Evolutionary conservation across 495 filamentous ascomycete species (phyloP), one percentile per base, ranked within the genome.

Genomic region (Annulohypoxylon moriforme): DNA sequence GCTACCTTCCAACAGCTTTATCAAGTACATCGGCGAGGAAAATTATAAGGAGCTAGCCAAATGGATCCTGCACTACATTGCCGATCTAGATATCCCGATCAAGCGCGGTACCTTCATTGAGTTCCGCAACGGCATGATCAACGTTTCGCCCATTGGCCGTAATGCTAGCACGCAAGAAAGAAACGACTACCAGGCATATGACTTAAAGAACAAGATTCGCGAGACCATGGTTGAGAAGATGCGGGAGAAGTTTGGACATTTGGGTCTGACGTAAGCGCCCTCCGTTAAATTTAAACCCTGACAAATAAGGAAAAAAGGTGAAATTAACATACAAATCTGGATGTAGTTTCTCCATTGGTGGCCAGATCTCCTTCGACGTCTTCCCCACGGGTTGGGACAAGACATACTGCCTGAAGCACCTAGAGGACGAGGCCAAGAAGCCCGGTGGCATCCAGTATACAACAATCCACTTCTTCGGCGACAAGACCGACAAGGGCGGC

Each of bases 331-430:
- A 11, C 1, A 2, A 27, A 25, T 31, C 18, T 1, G 5, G 36
- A 18, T 11, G 69, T 64, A 94, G 93, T 27, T 97, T 89, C 84
- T 94, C 93, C 49, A 94, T 99, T 74, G 96, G 96, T 71, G 96
- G 96, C 42, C 93, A 98, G 75, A 97, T 99, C 77, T 97, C 93
- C 63, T 99, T 99, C 83, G 96, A 99, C 77, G 93, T 98, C 68
- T 99, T 99, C 86, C 96, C 96, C 57, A 89, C 82, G 1, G 96
- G 96, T 72, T 99, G 96, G 96, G 95, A 99, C 82, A 99, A 98
- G 87, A 96, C 92, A n/a, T 99, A 95, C 85, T 97, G 95, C 81
- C 83, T 99, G 71, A 86, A 88, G 74, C 94, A 98, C 79, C 78
- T 99, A 31, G 92, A 92, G 81, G 87, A 88, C 60, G 96, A 98